Evolutionary conservation across 164 flowering plant species (phyloP).

Genomic region (Magnolia kwangsiensis): DNA sequence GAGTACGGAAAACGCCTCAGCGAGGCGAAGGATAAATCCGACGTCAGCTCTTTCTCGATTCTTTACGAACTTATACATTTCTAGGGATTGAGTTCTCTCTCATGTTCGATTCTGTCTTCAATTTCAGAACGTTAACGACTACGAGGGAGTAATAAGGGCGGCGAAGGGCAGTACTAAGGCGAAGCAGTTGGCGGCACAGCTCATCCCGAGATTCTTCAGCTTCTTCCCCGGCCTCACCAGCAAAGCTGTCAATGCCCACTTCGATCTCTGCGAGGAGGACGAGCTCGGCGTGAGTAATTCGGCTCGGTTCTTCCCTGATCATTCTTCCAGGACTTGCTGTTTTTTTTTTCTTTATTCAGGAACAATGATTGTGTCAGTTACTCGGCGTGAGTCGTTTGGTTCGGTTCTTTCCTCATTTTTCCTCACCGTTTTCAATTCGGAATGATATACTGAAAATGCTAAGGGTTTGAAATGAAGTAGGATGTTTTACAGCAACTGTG

Average conservation of each 20-base stretch:
- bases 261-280: slow-evolving; percentile 84
- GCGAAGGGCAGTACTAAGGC: slow-evolving; percentile 76
- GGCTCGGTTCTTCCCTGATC: neutral
- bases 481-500: no score
- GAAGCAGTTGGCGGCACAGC: slow-evolving; percentile 87
- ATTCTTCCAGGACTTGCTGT: neutral
- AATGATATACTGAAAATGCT: no score
- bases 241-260: slow-evolving; percentile 57
- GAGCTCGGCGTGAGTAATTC: slow-evolving; percentile 70
- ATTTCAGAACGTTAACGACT: slow-evolving; percentile 66
- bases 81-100: slow-evolving; percentile 14
- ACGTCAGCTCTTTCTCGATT: slow-evolving; percentile 32
- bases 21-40: slow-evolving; percentile 87
- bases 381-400: no score
- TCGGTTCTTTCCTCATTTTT: no score
- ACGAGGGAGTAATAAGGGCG: slow-evolving; percentile 68
- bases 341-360: neutral
- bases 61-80: neutral
- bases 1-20: slow-evolving; percentile 88
- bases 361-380: neutral
- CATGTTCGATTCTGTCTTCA: neutral
- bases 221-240: slow-evolving; percentile 60
- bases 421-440: no score
- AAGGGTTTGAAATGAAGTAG: no score
- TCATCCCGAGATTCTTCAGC: slow-evolving; percentile 90